Conservation (phyloP, 768 basidiomycete species). For the Leucocoprinus sp. region DNA sequence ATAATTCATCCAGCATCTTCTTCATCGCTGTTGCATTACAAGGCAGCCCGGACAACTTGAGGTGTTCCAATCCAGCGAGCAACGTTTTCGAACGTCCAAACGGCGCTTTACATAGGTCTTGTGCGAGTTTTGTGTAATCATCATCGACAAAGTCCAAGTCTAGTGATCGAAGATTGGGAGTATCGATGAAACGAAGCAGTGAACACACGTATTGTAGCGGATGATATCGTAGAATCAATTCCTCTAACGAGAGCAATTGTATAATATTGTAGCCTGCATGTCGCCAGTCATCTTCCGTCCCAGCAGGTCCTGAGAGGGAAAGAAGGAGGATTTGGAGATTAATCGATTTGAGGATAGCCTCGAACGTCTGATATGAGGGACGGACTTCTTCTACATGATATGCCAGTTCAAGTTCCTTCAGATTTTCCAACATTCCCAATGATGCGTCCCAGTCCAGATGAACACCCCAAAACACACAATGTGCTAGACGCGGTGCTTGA, state of each 20-base stretch:
- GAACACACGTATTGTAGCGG: slow-evolving; percentile 28
- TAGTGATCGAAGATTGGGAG: slow-evolving; percentile 33
- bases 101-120: slow-evolving; percentile 32
- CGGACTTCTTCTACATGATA: slow-evolving; percentile 58
- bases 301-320: slow-evolving; percentile 46
- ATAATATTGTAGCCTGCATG: slow-evolving; percentile 29
- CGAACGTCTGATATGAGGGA: slow-evolving; percentile 48
- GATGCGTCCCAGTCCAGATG: slow-evolving; percentile 58
- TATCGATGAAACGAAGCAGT: slow-evolving; percentile 29
- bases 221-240: slow-evolving; percentile 33
- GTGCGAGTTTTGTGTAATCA: slow-evolving; percentile 45
- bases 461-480: slow-evolving; percentile 55
- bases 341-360: slow-evolving; percentile 46
- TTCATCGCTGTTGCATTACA: slow-evolving; percentile 27
- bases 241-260: slow-evolving; percentile 31
- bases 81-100: slow-evolving; percentile 33
- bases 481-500: slow-evolving; percentile 42
- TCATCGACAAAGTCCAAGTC: slow-evolving; percentile 47
- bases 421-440: slow-evolving; percentile 32
- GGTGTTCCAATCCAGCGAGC: slow-evolving; percentile 38
- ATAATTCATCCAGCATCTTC: slow-evolving; percentile 38
- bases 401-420: slow-evolving; percentile 49
- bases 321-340: slow-evolving; percentile 46
- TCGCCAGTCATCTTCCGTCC: slow-evolving; percentile 28
- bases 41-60: slow-evolving; percentile 46